phyloP scores from a whole-genome alignment of 768 basidiomycete genomes.

The Boletus huronensis region DNA sequence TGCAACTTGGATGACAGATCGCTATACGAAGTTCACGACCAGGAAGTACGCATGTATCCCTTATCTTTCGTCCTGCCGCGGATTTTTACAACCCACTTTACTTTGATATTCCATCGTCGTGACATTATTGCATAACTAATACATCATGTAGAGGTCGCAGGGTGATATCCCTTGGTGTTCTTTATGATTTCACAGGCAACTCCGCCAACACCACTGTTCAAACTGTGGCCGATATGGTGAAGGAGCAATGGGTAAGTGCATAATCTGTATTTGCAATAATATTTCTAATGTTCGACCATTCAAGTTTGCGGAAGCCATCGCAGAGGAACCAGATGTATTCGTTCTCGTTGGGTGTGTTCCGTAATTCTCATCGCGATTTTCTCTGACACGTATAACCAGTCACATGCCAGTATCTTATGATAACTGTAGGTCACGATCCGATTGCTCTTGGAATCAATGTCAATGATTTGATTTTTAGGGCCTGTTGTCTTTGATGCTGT shows the following conservation, averaged over 20 bases:
- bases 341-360: slow-evolving; percentile 57
- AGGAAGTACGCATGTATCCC: slow-evolving; percentile 47
- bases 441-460: background rate
- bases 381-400: slow-evolving; percentile 33
- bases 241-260: slow-evolving; percentile 66
- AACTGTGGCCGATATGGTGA: slow-evolving; percentile 67
- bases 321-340: slow-evolving; percentile 81
- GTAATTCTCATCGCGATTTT: background rate
- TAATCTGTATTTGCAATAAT: background rate
- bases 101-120: background rate
- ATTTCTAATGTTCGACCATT: background rate
- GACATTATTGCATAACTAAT: background rate
- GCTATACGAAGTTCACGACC: slow-evolving; percentile 72
- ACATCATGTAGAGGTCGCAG: slow-evolving; percentile 45
- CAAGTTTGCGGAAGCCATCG: slow-evolving; percentile 75
- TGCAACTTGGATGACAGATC: slow-evolving; percentile 37
- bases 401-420: slow-evolving; percentile 81
- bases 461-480: slow-evolving; percentile 41
- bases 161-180: slow-evolving; percentile 77
- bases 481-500: slow-evolving; percentile 69
- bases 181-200: slow-evolving; percentile 75
- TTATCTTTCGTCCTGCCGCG: background rate
- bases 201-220: slow-evolving; percentile 73
- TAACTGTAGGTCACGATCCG: slow-evolving; percentile 45
- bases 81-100: background rate